phyloP scores from a whole-genome alignment of 2,329 filamentous ascomycete species.

The Xylariales sp. region DNA sequence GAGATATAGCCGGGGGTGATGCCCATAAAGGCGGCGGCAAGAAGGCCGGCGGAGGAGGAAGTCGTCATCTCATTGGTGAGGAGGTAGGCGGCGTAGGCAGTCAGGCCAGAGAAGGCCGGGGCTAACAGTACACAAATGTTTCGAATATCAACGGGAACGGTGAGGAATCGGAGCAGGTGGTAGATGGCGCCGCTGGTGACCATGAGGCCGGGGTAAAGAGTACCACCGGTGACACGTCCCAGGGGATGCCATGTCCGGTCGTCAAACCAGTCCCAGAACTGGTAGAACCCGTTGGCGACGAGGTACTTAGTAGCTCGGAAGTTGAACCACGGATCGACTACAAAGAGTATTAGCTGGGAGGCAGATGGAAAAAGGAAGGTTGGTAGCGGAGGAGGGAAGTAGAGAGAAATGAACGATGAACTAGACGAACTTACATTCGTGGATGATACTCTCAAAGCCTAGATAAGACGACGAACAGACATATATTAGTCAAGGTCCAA shows the following conservation, averaged over 20 bases:
- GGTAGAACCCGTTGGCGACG: conserved; percentile 95
- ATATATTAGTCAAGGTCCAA: conserved; percentile 32
- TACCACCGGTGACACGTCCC: conserved; percentile 96
- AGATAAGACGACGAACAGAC: conserved; percentile 19
- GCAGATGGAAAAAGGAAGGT: neutral
- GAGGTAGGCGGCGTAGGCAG: conserved; percentile 91
- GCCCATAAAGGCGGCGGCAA: conserved; percentile 96
- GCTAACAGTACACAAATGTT: conserved; percentile 98
- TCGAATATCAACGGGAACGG: conserved; percentile 95
- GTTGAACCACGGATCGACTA: conserved; percentile 99
- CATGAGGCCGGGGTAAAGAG: conserved; percentile 98
- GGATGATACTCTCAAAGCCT: conserved; percentile 99
- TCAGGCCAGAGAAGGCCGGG: conserved; percentile 92
- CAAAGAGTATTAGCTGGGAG: conserved; percentile 36
- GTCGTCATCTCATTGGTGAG: conserved; percentile 97
- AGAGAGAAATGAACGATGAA: no score
- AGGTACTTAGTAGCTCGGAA: conserved; percentile 98
- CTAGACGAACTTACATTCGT: conserved; percentile 82
- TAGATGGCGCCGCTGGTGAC: conserved; percentile 98
- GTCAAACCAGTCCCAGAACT: conserved; percentile 99
- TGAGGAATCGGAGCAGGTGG: conserved; percentile 87
- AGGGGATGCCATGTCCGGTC: conserved; percentile 99
- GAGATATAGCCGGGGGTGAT: conserved; percentile 98
- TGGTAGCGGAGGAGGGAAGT: conserved; percentile 39
- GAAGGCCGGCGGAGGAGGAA: conserved; percentile 92